Conservation (phyloP, 179 eudicot species). For the Spergularia azorica region DNA sequence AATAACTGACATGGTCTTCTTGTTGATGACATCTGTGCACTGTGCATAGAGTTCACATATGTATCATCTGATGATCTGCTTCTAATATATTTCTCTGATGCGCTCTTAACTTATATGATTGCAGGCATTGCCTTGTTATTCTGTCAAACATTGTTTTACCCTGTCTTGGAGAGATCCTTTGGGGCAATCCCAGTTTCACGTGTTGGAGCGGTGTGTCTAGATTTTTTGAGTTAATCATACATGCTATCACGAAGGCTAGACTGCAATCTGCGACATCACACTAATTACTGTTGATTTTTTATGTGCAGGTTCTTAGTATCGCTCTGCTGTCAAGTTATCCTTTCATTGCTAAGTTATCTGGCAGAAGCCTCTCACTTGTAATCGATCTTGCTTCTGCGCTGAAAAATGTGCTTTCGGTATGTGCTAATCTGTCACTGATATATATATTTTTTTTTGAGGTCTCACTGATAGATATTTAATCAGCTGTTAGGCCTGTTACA, state of each 20-base stretch:
- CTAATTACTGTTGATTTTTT: neutral
- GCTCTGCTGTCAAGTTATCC: slow-evolving; percentile 58
- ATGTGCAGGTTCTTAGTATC: slow-evolving; percentile 49
- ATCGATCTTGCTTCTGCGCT: slow-evolving; percentile 53
- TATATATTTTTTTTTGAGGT: no score
- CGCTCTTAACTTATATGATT: slow-evolving; percentile 11
- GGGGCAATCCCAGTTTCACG: slow-evolving; percentile 58
- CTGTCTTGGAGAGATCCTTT: slow-evolving; percentile 43
- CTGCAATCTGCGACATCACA: neutral
- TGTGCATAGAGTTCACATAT: neutral
- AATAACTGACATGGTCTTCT: neutral
- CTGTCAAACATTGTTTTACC: slow-evolving; percentile 50
- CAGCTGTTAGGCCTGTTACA: no score
- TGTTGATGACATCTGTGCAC: slow-evolving; percentile 2
- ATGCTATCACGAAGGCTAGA: no score
- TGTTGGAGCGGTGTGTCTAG: slow-evolving; percentile 48
- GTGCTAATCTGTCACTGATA: slow-evolving; percentile 19
- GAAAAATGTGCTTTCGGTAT: slow-evolving; percentile 64
- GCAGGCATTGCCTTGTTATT: slow-evolving; percentile 53
- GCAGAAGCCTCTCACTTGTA: slow-evolving; percentile 42
- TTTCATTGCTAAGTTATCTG: slow-evolving; percentile 53
- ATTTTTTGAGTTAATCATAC: neutral
- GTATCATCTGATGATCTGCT: no score
- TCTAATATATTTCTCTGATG: slow-evolving; percentile 10
- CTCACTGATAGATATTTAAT: no score